These are phyloP conservation scores for Euphorbia tirucalli DNA, from an alignment of 345 rosid genomes.

Conservation along the genomic window DNA sequence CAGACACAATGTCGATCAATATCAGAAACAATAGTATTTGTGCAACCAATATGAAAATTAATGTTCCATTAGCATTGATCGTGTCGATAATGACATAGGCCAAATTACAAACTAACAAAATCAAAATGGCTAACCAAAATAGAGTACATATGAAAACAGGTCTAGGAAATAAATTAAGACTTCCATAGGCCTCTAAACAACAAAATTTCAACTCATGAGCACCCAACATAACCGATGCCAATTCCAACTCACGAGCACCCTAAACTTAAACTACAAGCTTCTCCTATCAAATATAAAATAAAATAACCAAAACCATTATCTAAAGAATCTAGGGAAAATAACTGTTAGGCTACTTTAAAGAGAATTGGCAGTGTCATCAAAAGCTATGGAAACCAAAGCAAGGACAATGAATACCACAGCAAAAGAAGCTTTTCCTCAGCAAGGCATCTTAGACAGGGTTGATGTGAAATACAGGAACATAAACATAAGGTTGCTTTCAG, in stretches of 20 bases:
- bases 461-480: background rate
- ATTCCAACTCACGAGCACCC: background rate
- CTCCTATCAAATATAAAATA: too few relatives aligned
- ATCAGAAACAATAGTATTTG: conserved; percentile 10
- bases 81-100: background rate
- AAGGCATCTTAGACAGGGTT: background rate
- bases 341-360: too few relatives aligned
- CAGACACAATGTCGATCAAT: conserved; percentile 7
- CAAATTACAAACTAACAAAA: background rate
- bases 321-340: too few relatives aligned
- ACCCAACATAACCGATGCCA: too few relatives aligned
- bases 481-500: background rate
- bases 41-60: background rate
- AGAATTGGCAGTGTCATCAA: background rate
- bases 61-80: background rate
- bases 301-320: too few relatives aligned
- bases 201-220: background rate
- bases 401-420: background rate
- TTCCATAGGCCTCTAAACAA: background rate
- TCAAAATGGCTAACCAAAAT: too few relatives aligned
- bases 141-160: too few relatives aligned
- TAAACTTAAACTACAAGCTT: too few relatives aligned
- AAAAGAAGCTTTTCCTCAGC: background rate
- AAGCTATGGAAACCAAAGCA: background rate
- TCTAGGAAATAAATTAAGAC: too few relatives aligned